Percentiles rank a stretch among this genome's conserved stretches.
phyloP scores from a whole-genome alignment of 2,329 filamentous ascomycete species.

The Pestalotiopsis fici region DNA sequence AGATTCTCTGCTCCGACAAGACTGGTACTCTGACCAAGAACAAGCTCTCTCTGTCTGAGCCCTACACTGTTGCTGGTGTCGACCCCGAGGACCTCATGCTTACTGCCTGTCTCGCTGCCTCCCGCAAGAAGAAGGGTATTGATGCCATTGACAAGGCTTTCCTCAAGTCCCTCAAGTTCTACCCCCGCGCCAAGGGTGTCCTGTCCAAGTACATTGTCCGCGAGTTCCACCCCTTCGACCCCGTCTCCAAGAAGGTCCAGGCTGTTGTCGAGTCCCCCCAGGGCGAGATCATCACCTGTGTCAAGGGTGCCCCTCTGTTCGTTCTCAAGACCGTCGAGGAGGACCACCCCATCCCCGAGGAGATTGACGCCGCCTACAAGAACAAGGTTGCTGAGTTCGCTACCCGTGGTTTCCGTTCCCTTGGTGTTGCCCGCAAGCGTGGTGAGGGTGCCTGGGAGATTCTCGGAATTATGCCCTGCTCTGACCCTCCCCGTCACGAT shows the following conservation, averaged over 20 bases:
- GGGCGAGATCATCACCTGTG: conserved; percentile 82
- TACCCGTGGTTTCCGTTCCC: conserved; percentile 89
- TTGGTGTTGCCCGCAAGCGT: conserved; percentile 90
- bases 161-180: conserved; percentile 80
- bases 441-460: conserved; percentile 84
- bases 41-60: conserved; percentile 85
- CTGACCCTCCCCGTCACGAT: conserved; percentile 86
- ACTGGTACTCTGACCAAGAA: conserved; percentile 93
- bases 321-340: conserved; percentile 86
- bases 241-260: conserved; percentile 90
- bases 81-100: conserved; percentile 89
- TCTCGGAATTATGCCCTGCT: conserved; percentile 93
- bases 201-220: conserved; percentile 83
- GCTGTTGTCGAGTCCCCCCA: conserved; percentile 81
- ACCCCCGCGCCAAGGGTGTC: conserved; percentile 78
- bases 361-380: conserved; percentile 82
- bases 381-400: conserved; percentile 92
- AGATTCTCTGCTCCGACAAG: conserved; percentile 94
- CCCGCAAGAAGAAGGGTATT: conserved; percentile 91
- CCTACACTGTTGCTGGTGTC: conserved; percentile 80
- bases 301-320: conserved; percentile 88
- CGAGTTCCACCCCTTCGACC: conserved; percentile 86
- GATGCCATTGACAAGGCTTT: conserved; percentile 96
- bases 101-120: conserved; percentile 86
- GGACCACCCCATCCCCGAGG: conserved; percentile 76